Percentiles rank a stretch among this genome's conserved stretches.
phyloP scores from a whole-genome alignment of 78 protist species.

The Chrysochromulina tobinii region DNA sequence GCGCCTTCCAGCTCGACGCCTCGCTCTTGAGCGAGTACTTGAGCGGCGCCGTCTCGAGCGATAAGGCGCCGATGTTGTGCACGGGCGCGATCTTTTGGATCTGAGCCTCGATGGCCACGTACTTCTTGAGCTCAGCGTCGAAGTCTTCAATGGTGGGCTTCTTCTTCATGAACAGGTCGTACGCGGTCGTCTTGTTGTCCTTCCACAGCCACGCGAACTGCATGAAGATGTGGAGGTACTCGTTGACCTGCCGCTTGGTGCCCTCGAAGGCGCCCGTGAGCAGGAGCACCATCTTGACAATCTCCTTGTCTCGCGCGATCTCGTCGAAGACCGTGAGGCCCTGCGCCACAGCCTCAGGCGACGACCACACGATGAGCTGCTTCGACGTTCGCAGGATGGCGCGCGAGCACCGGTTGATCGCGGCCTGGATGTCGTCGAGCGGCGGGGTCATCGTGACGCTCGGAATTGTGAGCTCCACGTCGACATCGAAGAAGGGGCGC shows the following conservation, averaged over 20 bases:
- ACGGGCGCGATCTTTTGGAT: constrained; percentile 28
- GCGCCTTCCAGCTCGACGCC: constrained; percentile 74
- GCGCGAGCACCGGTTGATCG: constrained; percentile 58
- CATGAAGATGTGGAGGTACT: constrained; percentile 41
- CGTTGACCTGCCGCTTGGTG: constrained; percentile 45
- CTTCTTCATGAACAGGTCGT: constrained; percentile 42
- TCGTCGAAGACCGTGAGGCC: not conserved
- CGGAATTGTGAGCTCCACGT: constrained; percentile 61
- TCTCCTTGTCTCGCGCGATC: constrained; percentile 33
- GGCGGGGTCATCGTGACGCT: constrained; percentile 56
- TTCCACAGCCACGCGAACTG: constrained; percentile 67
- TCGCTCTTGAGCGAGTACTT: constrained; percentile 52
- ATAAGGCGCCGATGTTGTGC: constrained; percentile 59
- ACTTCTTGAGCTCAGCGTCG: constrained; percentile 52
- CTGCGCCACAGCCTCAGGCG: not conserved
- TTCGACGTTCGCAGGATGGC: constrained; percentile 39
- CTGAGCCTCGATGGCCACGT: constrained; percentile 44
- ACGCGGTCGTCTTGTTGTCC: constrained; percentile 38
- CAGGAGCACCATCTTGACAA: constrained; percentile 44
- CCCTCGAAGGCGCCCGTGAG: constrained; percentile 57
- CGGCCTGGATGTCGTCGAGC: constrained; percentile 59
- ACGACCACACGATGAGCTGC: constrained; percentile 41
- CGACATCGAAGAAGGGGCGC: constrained; percentile 62
- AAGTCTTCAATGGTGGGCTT: constrained; percentile 62
- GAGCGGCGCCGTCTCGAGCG: constrained; percentile 56